Conservation (phyloP, 176 grass and related monocot genomes). For the Aegilops sharonensis region DNA sequence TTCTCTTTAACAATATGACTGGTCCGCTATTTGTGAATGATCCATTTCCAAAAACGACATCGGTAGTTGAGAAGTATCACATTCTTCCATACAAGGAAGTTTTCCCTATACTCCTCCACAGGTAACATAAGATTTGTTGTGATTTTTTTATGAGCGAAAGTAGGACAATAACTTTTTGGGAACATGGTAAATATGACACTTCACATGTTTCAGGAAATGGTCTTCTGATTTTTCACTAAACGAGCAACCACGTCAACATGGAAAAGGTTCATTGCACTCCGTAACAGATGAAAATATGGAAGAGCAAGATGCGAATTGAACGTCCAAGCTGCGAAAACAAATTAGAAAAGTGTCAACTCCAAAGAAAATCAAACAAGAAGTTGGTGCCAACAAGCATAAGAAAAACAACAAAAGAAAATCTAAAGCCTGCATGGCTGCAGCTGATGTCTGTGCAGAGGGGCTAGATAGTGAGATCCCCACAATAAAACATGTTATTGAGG, state of each 20-base stretch:
- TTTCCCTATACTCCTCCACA: no score
- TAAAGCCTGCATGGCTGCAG: not conserved
- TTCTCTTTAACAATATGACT: no score
- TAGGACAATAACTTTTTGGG: not conserved
- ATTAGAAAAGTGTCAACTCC: not conserved
- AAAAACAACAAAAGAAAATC: conserved; percentile 35
- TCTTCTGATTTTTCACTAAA: conserved; percentile 7
- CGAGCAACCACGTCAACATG: no score
- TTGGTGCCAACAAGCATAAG: conserved; percentile 7
- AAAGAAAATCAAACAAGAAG: conserved; percentile 29
- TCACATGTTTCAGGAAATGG: conserved; percentile 33
- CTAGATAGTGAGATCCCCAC: not conserved
- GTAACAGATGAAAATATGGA: conserved; percentile 19
- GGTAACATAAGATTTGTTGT: no score
- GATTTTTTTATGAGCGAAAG: not conserved
- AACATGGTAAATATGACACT: not conserved
- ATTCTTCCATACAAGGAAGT: no score
- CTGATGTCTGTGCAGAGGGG: not conserved
- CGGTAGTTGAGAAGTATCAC: no score
- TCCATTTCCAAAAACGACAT: no score
- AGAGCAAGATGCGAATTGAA: conserved; percentile 37
- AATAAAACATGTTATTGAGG: conserved; percentile 16
- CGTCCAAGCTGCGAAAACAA: not conserved
- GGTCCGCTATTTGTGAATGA: no score
- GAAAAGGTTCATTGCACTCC: not conserved